Evolutionary conservation across 306 rosid genomes (phyloP).

Genomic region (Vigna trinervia): DNA sequence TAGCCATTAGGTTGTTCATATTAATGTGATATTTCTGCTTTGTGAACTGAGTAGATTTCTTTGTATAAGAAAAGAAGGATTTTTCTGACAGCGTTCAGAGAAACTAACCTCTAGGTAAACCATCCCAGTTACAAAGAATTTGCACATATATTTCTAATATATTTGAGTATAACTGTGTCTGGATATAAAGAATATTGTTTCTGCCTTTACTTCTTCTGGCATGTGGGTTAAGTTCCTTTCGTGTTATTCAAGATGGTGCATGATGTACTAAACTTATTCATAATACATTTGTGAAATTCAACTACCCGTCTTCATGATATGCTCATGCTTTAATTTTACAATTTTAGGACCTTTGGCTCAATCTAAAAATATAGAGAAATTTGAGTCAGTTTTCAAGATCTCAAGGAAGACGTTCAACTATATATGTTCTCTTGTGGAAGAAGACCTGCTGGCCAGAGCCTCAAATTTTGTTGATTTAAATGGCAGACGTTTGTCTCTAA

Average conservation of each 20-base stretch:
- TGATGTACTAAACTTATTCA: slow-evolving; percentile 1
- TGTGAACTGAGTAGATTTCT: slow-evolving; percentile 15
- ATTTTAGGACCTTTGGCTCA: slow-evolving; percentile 73
- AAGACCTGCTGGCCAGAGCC: slow-evolving; percentile 67
- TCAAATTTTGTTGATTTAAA: slow-evolving; percentile 52
- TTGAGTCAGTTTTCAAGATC: slow-evolving; percentile 79
- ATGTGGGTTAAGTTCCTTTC: neutral
- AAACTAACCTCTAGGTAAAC: neutral
- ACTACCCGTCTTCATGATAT: slow-evolving; percentile 21
- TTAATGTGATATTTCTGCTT: neutral
- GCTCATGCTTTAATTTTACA: slow-evolving; percentile 29
- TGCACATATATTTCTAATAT: slow-evolving; percentile 1
- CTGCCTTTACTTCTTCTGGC: slow-evolving; percentile 32
- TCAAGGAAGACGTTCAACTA: slow-evolving; percentile 86
- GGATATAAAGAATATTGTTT: slow-evolving; percentile 11
- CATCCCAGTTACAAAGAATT: slow-evolving; percentile 1
- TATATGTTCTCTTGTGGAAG: slow-evolving; percentile 82
- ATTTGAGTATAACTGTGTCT: slow-evolving; percentile 12
- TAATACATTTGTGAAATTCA: slow-evolving; percentile 18
- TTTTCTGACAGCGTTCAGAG: slow-evolving; percentile 19
- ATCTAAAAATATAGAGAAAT: slow-evolving; percentile 56
- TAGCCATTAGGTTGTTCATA: neutral
- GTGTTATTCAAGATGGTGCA: slow-evolving; percentile 5
- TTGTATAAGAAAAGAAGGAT: neutral
- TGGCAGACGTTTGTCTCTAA: slow-evolving; percentile 69